Evolutionary conservation across 1,284 basidiomycete genomes (phyloP).

Genomic region (Ustilago sp.): DNA sequence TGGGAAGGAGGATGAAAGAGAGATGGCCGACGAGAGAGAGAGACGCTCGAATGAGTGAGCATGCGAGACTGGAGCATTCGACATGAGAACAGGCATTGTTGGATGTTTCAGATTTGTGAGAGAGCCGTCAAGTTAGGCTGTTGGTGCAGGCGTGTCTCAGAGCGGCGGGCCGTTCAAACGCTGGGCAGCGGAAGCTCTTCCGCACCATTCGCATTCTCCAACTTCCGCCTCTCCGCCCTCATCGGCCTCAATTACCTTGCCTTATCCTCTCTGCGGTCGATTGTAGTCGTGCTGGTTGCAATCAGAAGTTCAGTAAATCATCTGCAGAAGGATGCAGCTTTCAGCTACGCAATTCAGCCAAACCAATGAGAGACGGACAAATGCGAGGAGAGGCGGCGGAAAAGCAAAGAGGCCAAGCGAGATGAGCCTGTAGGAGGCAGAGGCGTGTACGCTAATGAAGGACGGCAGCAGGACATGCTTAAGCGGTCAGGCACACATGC

Average conservation of each 20-base stretch:
- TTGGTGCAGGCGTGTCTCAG: not conserved
- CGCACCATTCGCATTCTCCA: constrained; percentile 2
- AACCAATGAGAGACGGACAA: not conserved
- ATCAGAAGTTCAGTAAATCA: not conserved
- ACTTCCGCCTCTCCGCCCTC: not conserved
- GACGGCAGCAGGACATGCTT: not conserved
- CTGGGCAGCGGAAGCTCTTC: constrained; percentile 9
- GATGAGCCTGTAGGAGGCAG: not conserved
- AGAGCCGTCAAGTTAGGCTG: not conserved
- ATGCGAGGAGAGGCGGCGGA: not conserved
- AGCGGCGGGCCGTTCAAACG: not conserved
- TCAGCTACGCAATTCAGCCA: not conserved
- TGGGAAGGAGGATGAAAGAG: not conserved
- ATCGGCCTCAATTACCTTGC: not conserved
- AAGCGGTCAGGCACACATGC: constrained; percentile 1
- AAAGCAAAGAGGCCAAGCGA: not conserved
- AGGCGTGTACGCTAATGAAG: not conserved
- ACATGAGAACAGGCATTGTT: not conserved
- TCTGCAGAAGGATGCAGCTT: not conserved
- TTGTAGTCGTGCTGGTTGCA: not conserved
- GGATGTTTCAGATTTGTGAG: constrained; percentile 11
- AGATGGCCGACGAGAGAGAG: not conserved
- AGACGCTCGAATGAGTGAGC: constrained; percentile 2
- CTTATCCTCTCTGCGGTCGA: not conserved
- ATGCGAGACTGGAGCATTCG: not conserved